These are phyloP conservation scores for Pyricularia pennisetigena DNA, from an alignment of 2,329 filamentous ascomycete genomes.

Conservation along the genomic window DNA sequence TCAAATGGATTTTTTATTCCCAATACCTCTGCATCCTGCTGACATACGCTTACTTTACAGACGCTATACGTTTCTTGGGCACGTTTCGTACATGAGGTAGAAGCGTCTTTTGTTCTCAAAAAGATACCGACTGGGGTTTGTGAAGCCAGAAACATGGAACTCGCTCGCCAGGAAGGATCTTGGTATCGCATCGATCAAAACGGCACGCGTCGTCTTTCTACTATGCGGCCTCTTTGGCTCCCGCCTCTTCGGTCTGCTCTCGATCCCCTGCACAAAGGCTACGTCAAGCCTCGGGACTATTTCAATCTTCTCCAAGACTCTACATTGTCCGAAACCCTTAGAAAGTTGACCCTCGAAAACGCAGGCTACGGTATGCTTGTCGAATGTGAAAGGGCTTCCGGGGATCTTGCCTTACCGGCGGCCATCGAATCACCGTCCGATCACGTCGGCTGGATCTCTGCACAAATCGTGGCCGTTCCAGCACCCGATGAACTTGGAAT, in stretches of 20 bases:
- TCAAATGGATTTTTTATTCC: neutral
- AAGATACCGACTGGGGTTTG: neutral
- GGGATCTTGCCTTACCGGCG: neutral
- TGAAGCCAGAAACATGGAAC: neutral
- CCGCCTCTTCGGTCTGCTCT: neutral
- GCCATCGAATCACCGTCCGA: neutral
- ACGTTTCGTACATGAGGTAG: neutral
- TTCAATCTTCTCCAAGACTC: neutral
- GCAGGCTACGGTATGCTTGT: neutral
- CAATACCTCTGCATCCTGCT: neutral
- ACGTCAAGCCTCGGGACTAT: neutral
- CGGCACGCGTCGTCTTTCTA: neutral
- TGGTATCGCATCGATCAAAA: neutral
- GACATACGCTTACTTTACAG: neutral
- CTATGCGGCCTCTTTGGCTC: neutral
- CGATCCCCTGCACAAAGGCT: neutral
- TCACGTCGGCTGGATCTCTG: neutral
- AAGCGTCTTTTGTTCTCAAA: neutral
- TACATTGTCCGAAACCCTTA: neutral
- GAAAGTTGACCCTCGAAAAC: neutral
- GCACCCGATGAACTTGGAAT: neutral
- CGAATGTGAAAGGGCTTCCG: neutral
- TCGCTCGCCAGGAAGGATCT: neutral
- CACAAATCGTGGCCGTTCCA: neutral
- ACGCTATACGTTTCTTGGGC: neutral